Evolutionary conservation across 768 basidiomycete species (phyloP).

Genomic region (Pleurotus platypus): DNA sequence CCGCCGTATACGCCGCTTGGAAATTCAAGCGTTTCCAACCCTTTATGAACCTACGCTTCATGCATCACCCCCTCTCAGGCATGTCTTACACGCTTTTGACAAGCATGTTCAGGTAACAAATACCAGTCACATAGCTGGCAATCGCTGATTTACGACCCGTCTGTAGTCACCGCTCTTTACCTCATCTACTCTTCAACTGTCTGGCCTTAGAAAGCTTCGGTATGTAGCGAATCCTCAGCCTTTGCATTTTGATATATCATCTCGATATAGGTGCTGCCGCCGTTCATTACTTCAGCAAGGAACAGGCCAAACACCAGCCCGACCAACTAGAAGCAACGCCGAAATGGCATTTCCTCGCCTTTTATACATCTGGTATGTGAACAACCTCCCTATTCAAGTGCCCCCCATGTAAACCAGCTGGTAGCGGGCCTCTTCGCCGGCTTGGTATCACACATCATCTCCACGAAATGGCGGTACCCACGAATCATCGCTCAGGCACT

Average conservation of each 20-base stretch:
- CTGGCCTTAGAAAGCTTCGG: slow-evolving; percentile 85
- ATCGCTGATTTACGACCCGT: too few relatives aligned
- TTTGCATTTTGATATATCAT: not conserved
- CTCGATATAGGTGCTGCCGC: slow-evolving; percentile 54
- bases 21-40: slow-evolving; percentile 59
- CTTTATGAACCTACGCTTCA: slow-evolving; percentile 66
- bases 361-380: slow-evolving; percentile 67
- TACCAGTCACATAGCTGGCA: too few relatives aligned
- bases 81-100: slow-evolving; percentile 75
- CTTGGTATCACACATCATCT: slow-evolving; percentile 70
- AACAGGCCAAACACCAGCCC: slow-evolving; percentile 40
- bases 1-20: slow-evolving; percentile 74
- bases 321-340: slow-evolving; percentile 61
- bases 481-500: slow-evolving; percentile 58
- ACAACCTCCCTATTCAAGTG: not conserved
- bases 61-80: slow-evolving; percentile 80
- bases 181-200: slow-evolving; percentile 76
- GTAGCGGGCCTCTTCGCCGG: slow-evolving; percentile 79
- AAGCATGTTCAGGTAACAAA: slow-evolving; percentile 70
- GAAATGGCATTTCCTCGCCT: slow-evolving; percentile 77
- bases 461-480: slow-evolving; percentile 73
- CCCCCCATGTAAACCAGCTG: not conserved
- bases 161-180: slow-evolving; percentile 27
- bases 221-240: slow-evolving; percentile 24
- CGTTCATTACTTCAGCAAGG: slow-evolving; percentile 49